phyloP scores from a whole-genome alignment of 2,329 filamentous ascomycete species.

The Cercospora citrullina region DNA sequence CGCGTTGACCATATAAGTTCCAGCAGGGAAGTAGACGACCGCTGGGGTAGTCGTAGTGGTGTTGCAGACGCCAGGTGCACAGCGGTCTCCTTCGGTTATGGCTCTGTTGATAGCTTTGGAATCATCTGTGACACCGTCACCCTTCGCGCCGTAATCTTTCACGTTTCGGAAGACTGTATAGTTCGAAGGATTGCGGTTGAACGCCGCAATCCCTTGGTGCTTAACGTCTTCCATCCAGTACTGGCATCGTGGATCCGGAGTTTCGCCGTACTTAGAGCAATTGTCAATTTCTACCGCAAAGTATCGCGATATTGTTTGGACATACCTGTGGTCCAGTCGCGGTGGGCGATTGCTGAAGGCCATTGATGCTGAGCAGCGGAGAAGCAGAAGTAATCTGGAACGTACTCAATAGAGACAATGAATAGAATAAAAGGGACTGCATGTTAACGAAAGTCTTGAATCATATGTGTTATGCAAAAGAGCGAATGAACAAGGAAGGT shows the following conservation, averaged over 20 bases:
- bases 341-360: background rate
- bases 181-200: conserved; percentile 37
- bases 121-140: background rate
- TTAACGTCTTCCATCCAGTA: conserved; percentile 50
- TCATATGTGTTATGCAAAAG: background rate
- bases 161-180: background rate
- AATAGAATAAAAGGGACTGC: background rate
- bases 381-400: background rate
- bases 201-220: conserved; percentile 53
- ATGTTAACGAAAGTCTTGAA: conserved; percentile 7
- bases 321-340: background rate
- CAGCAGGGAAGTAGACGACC: background rate
- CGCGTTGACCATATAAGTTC: background rate
- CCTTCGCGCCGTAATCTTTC: background rate
- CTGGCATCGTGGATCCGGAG: conserved; percentile 12
- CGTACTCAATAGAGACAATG: background rate
- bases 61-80: background rate
- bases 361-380: background rate
- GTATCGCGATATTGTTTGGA: too few relatives aligned
- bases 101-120: background rate
- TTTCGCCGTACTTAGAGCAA: background rate
- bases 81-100: background rate
- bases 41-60: background rate
- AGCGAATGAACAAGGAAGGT: conserved; percentile 2
- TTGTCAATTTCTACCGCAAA: background rate